phyloP scores from a whole-genome alignment of 345 rosid species.

The Brassica cretica region DNA sequence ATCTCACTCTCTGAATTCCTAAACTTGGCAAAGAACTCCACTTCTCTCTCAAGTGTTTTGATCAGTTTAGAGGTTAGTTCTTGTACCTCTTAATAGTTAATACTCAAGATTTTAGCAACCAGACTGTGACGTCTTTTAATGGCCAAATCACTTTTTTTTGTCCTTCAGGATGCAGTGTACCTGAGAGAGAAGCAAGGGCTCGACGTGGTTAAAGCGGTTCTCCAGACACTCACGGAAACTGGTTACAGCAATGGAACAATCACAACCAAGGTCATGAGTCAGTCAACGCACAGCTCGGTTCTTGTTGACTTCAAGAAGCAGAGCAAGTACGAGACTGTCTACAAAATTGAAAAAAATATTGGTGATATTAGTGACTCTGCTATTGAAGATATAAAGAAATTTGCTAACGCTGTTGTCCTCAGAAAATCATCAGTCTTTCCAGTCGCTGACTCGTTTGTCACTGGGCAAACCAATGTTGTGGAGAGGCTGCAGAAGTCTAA shows the following conservation, averaged over 20 bases:
- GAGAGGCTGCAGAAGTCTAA: constrained; percentile 42
- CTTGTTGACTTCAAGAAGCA: constrained; percentile 53
- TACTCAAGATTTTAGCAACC: background rate
- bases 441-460: background rate
- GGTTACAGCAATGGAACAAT: constrained; percentile 48
- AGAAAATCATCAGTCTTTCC: constrained; percentile 55
- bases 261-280: constrained; percentile 58
- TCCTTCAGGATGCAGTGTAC: constrained; percentile 60
- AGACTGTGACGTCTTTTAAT: background rate
- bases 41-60: constrained; percentile 63
- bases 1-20: constrained; percentile 58
- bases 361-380: constrained; percentile 44
- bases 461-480: constrained; percentile 44
- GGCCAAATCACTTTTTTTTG: background rate
- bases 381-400: constrained; percentile 54
- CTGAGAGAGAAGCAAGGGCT: constrained; percentile 53
- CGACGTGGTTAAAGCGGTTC: constrained; percentile 50
- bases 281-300: constrained; percentile 71
- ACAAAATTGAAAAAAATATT: constrained; percentile 56
- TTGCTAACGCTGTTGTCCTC: constrained; percentile 61
- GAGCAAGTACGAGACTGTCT: constrained; percentile 53
- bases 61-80: constrained; percentile 75
- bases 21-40: constrained; percentile 51
- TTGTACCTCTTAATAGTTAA: background rate
- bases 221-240: constrained; percentile 49